Evolutionary conservation across 768 basidiomycete species (phyloP).

Genomic region (Mycena rosella): DNA sequence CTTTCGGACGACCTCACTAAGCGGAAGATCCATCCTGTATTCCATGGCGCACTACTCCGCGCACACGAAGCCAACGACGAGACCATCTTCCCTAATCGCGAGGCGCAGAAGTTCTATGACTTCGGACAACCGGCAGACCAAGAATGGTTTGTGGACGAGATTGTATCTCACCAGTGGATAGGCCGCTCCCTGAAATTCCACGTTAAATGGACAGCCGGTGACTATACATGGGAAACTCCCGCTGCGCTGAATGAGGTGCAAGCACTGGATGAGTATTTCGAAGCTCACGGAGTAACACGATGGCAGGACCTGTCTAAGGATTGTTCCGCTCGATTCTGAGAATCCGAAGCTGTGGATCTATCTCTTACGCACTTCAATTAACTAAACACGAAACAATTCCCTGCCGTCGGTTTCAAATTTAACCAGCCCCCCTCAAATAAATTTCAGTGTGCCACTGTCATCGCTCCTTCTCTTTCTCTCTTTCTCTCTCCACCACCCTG

Average conservation of each 20-base stretch:
- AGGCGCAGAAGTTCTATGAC: not conserved
- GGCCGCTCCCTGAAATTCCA: not conserved
- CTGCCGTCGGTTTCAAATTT: too few species aligned
- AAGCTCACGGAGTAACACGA: not conserved
- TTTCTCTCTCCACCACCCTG: too few species aligned
- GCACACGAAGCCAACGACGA: not conserved
- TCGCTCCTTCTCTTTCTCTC: too few species aligned
- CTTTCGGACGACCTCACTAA: not conserved
- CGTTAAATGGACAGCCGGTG: not conserved
- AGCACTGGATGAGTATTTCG: not conserved
- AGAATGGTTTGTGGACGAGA: too few species aligned
- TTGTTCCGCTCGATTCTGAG: too few species aligned
- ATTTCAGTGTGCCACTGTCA: too few species aligned
- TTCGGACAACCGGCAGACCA: too few species aligned
- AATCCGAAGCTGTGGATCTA: too few species aligned
- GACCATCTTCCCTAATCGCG: not conserved
- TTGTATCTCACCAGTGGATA: too few species aligned
- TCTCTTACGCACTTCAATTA: too few species aligned
- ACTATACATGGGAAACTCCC: not conserved
- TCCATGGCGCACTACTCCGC: not conserved
- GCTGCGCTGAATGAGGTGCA: not conserved
- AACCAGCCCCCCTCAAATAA: too few species aligned
- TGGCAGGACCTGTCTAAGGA: not conserved
- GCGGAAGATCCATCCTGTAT: not conserved
- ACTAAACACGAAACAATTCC: too few species aligned